Conservation (phyloP, 2,329 filamentous ascomycete species). For the Coleophoma eucalyptorum region DNA sequence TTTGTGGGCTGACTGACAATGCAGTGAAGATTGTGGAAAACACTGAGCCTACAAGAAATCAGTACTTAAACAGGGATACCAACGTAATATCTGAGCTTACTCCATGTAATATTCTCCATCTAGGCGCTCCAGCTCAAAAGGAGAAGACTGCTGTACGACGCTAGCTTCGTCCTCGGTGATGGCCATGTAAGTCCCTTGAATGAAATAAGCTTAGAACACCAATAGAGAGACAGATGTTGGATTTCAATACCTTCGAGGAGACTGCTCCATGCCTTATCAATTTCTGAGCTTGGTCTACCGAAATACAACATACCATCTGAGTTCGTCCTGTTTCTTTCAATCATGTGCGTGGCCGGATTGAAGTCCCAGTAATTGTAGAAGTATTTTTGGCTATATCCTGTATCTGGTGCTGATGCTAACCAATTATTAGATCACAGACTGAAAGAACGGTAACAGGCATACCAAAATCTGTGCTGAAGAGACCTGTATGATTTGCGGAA, state of each 20-base stretch:
- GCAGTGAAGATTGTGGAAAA: background rate
- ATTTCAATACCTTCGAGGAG: background rate
- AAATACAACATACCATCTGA: background rate
- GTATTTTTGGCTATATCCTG: background rate
- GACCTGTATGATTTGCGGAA: no score
- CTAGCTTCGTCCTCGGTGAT: background rate
- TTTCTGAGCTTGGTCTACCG: background rate
- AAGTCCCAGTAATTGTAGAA: background rate
- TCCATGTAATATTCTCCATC: background rate
- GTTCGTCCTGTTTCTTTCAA: background rate
- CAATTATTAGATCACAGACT: no score
- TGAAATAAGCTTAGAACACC: background rate
- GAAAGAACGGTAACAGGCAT: no score
- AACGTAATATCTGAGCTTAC: no score
- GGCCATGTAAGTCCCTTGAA: background rate
- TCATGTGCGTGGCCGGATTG: background rate
- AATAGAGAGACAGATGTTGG: no score
- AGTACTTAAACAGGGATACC: background rate
- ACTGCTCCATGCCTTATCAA: background rate
- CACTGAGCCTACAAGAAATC: background rate
- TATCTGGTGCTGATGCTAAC: background rate
- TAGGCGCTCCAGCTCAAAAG: background rate
- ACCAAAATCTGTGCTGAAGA: no score
- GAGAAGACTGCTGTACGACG: background rate
- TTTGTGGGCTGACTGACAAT: background rate